These are phyloP conservation scores for Poa pratensis DNA, from an alignment of 176 grass and related monocot species.

Conservation along the genomic window DNA sequence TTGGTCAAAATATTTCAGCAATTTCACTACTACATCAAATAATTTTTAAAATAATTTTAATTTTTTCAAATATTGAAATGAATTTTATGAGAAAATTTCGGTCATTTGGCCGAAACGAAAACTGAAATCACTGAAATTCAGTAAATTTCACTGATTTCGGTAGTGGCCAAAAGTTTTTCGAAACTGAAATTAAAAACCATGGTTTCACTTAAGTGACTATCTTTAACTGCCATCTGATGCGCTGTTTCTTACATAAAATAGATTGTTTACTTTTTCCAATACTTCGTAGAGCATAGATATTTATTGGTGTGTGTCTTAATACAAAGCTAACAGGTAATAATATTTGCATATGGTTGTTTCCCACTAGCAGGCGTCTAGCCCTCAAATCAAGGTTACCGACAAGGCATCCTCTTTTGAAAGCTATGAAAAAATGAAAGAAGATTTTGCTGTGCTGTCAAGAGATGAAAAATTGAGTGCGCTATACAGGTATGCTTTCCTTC, in stretches of 20 bases:
- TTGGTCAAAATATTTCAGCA: too few species aligned
- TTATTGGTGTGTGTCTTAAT: neutral
- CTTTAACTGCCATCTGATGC: neutral
- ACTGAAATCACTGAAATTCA: too few species aligned
- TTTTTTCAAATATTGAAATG: too few species aligned
- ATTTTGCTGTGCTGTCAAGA: conserved; percentile 58
- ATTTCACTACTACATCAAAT: too few species aligned
- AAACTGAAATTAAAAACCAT: too few species aligned
- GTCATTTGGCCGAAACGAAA: too few species aligned
- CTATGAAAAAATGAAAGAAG: conserved; percentile 58
- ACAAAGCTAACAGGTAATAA: conserved; percentile 8
- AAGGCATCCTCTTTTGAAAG: conserved; percentile 40
- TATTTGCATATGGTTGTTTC: conserved; percentile 26
- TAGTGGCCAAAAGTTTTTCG: too few species aligned
- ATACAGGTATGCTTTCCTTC: conserved; percentile 65
- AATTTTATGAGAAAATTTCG: too few species aligned
- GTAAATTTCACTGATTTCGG: too few species aligned
- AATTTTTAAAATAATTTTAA: too few species aligned
- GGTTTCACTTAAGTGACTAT: neutral
- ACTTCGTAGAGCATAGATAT: neutral
- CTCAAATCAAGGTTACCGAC: conserved; percentile 40
- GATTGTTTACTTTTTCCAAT: neutral
- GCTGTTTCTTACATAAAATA: conserved; percentile 5
- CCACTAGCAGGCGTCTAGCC: conserved; percentile 33
- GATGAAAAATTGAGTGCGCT: conserved; percentile 72